Base-by-base conservation (phyloP, 2,329 filamentous ascomycete genomes). In the Fusarium denticulatum region DNA sequence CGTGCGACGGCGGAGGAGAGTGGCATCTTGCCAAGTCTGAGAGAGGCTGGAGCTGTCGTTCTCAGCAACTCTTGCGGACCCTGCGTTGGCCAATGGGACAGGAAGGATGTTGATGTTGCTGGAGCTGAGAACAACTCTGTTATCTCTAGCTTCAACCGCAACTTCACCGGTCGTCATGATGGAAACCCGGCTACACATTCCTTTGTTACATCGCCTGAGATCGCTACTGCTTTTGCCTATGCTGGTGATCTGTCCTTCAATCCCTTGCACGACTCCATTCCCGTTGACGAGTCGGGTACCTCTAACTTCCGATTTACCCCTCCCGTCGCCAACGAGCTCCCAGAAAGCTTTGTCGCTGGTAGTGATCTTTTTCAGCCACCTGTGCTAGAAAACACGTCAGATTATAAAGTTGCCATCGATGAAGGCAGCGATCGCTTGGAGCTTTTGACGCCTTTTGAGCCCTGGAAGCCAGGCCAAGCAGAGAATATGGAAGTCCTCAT, bases 191-290 rank as follows among this genome's bases (percentile, higher is more conserved):
- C 83, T 34, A 87, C 85, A 1, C 84, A 86, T 75, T 85, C 84
- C 2, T 87, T 87, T 3, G 80, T 99, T 60, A 95, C 96, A 12
- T 97, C 95, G 0, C 96, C 96, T 7, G 96, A 99, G 83, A 90
- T 99, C 63, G 96, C 98, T 67, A 98, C 96, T 5, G 96, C 96
- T 52, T 95, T 98, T 91, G 90, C 94, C 16, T 98, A 97, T 83
- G 92, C 95, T 42, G 96, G 96, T 58, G 91, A 89, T 57, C 98
- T 95, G 24, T 96, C 93, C 53, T 99, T 99, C 87, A 98, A 99
- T 85, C 96, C 96, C 30, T 89, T 97, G 82, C 97, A 93, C 13
- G 96, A 99, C 83, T 87, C 30, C 15, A 22, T 61, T 37, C 15
- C 88, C 2, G 90, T 95, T 5, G 91, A 92, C 49, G 95, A 26